phyloP scores from a whole-genome alignment of 2,329 filamentous ascomycete species.

The Scytalidium lignicola region DNA sequence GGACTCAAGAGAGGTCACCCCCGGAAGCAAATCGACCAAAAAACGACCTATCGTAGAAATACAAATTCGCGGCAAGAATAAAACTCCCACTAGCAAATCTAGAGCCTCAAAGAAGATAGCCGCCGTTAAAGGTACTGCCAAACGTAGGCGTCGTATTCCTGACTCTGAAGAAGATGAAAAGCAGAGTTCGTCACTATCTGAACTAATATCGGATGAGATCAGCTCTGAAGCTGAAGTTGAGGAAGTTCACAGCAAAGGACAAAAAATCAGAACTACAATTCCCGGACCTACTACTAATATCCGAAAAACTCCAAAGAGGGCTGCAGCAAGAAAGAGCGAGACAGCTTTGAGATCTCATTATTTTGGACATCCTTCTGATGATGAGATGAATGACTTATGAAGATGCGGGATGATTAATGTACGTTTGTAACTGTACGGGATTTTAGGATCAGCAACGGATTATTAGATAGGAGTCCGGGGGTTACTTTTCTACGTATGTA shows the following conservation, averaged over 20 bases:
- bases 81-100: slow-evolving; percentile 8
- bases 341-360: slow-evolving; percentile 23
- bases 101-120: slow-evolving; percentile 3
- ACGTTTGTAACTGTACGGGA: too few species aligned
- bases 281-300: slow-evolving; percentile 3
- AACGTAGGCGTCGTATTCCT: background rate
- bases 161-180: slow-evolving; percentile 10
- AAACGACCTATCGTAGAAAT: background rate
- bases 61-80: slow-evolving; percentile 1
- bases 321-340: slow-evolving; percentile 20
- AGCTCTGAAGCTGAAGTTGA: slow-evolving; percentile 1
- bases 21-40: too few species aligned
- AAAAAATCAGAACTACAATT: background rate
- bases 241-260: background rate
- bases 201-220: background rate
- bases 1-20: too few species aligned
- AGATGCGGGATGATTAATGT: background rate
- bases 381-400: slow-evolving; percentile 4
- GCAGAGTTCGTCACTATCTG: slow-evolving; percentile 2
- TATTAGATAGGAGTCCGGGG: too few species aligned
- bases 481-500: too few species aligned
- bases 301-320: slow-evolving; percentile 20
- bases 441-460: too few species aligned
- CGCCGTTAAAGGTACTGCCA: background rate
- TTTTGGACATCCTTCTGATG: slow-evolving; percentile 22